Evolutionary conservation across 2,329 filamentous ascomycete genomes (phyloP), one percentile per base, ranked within the genome.

Genomic region (Colletotrichum plurivorum): DNA sequence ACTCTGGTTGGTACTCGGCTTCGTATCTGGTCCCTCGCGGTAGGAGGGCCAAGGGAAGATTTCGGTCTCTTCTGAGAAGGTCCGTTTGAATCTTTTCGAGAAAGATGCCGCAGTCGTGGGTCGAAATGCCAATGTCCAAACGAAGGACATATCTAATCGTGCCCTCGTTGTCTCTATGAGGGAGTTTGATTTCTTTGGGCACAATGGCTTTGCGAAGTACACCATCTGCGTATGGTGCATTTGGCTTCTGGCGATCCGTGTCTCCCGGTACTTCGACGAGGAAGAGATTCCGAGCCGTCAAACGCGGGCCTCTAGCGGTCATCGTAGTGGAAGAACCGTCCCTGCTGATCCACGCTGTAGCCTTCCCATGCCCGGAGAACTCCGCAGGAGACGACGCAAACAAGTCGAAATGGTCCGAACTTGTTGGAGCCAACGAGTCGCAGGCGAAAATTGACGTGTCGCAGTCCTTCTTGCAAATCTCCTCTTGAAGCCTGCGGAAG

Each of bases 401-500:
- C 1, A 36, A 31, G 27, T 27, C n/a, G n/a, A 36, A 54, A 16
- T 43, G 13, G 41, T 43, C 41, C 15, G 41, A 16, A 4, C 16
- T n/a, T 43, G 41, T 43, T 13, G 13, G n/a, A 18, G 52, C 25
- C 18, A 18, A 18, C 25, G 53, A 43, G 39, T 43, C 53, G 31
- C 53, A 56, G 20, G 31, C 31, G 18, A 56, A 36, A n/a, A 56
- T 41, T 7, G 53, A 56, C 10, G 36, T 43, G 20, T 56, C 53
- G 36, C 18, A 15, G 12, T 56, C 53, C 36, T 56, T 56, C 22
- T 27, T 41, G 20, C 53, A 56, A 41, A 58, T 58, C n/a, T 58
- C 55, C 13, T 57, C 25, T 16, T 73, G 69, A 41, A 73, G 10
- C 57, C 75, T 65, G 36, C 63, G 59, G 56, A 75, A 76, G 3